Conservation (phyloP, 2,329 filamentous ascomycete species). For the Xylariaceae sp. region DNA sequence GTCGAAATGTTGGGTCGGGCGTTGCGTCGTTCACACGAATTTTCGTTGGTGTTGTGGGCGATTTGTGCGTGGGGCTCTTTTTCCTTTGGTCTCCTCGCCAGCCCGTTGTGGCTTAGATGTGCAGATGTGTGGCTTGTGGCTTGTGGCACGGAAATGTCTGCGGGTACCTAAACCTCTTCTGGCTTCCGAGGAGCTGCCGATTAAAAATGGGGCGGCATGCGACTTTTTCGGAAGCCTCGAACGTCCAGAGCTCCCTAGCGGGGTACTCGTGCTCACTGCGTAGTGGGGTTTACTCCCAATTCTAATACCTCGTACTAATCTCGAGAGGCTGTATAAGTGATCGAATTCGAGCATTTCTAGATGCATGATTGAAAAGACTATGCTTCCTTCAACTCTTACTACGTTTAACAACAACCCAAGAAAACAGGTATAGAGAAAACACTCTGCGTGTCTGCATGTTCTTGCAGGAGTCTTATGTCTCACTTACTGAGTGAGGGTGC, state of each 20-base stretch:
- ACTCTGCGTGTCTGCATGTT: too few species aligned
- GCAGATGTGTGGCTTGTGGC: too few species aligned
- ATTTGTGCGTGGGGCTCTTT: not conserved
- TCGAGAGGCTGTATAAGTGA: too few species aligned
- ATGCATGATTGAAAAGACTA: too few species aligned
- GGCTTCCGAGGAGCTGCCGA: not conserved
- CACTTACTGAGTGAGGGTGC: too few species aligned
- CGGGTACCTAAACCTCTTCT: not conserved
- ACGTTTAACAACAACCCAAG: too few species aligned
- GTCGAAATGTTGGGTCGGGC: not conserved
- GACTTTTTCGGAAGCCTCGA: not conserved
- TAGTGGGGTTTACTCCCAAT: too few species aligned
- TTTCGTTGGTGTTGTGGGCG: not conserved
- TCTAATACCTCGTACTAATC: too few species aligned
- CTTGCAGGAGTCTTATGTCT: too few species aligned
- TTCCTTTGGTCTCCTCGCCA: not conserved
- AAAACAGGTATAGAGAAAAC: too few species aligned
- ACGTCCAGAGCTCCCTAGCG: not conserved
- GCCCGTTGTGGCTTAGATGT: not conserved
- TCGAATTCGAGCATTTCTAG: too few species aligned
- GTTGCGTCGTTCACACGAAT: not conserved
- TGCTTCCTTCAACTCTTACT: too few species aligned
- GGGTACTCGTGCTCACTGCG: not conserved
- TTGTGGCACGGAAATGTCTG: not conserved
- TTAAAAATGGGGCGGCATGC: not conserved